Percentiles rank a stretch among this genome's conserved stretches.
These are phyloP conservation scores for Komagataella mondaviorum DNA, from an alignment of 805 yeast species.

Conservation along the genomic window DNA sequence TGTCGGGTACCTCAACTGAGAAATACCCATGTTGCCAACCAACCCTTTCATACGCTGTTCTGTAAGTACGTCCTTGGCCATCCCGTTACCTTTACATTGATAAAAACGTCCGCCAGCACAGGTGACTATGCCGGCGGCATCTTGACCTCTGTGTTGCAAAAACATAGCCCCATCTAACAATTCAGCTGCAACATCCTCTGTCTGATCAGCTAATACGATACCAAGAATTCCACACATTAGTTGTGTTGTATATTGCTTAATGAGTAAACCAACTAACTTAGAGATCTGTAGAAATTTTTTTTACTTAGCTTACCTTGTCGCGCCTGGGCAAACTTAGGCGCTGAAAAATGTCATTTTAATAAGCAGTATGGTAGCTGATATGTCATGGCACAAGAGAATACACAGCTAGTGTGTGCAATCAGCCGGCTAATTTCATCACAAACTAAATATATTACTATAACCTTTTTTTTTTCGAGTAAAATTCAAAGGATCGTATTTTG, in stretches of 20 bases:
- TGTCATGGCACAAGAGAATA: too few species aligned
- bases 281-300: background rate
- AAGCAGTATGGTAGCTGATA: too few species aligned
- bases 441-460: too few species aligned
- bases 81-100: slow-evolving; percentile 97
- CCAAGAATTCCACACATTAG: slow-evolving; percentile 94
- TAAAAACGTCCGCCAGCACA: slow-evolving; percentile 90
- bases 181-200: slow-evolving; percentile 71
- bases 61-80: slow-evolving; percentile 96
- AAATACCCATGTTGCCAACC: slow-evolving; percentile 90
- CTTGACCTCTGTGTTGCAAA: slow-evolving; percentile 96
- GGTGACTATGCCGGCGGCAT: slow-evolving; percentile 98
- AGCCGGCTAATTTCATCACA: too few species aligned
- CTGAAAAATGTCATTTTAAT: too few species aligned
- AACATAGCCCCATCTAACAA: slow-evolving; percentile 85
- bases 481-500: too few species aligned
- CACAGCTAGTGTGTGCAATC: too few species aligned
- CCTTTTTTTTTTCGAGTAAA: too few species aligned
- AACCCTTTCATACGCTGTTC: slow-evolving; percentile 63
- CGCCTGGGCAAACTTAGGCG: background rate
- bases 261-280: background rate
- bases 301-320: background rate
- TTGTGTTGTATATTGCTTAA: background rate
- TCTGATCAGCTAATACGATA: slow-evolving; percentile 65
- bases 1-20: slow-evolving; percentile 92